Evolutionary conservation across 1,284 basidiomycete genomes (phyloP).

Genomic region (Cryptococcus wingfieldii): DNA sequence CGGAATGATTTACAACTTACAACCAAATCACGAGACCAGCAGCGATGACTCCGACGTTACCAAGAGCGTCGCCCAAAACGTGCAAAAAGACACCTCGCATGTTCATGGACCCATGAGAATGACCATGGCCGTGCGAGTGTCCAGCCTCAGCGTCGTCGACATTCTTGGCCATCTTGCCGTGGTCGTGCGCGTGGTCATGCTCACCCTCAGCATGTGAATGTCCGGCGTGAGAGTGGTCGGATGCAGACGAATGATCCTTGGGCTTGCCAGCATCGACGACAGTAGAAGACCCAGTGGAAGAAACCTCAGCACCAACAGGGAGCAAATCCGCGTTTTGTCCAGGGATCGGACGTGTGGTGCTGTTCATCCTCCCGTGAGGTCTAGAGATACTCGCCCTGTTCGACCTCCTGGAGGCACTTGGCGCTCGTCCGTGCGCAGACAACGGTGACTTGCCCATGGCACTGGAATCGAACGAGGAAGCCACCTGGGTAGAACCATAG

Average conservation of each 20-base stretch:
- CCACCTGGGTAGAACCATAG: slow-evolving; percentile 28
- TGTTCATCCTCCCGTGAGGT: slow-evolving; percentile 7
- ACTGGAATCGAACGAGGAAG: slow-evolving; percentile 6
- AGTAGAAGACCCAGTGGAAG: slow-evolving; percentile 8
- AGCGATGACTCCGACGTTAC: slow-evolving; percentile 95
- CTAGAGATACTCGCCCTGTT: slow-evolving; percentile 17
- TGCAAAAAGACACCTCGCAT: slow-evolving; percentile 93
- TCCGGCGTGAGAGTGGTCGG: no score
- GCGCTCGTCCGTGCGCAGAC: slow-evolving; percentile 17
- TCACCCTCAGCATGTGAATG: slow-evolving; percentile 2
- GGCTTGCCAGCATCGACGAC: slow-evolving; percentile 7
- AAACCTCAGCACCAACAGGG: slow-evolving; percentile 10
- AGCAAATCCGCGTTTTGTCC: slow-evolving; percentile 34
- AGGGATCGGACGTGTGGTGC: slow-evolving; percentile 18
- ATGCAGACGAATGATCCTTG: not conserved
- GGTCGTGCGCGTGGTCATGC: slow-evolving; percentile 22
- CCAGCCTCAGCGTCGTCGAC: slow-evolving; percentile 21
- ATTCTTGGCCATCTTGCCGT: slow-evolving; percentile 21
- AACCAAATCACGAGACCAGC: slow-evolving; percentile 92
- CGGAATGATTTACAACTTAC: slow-evolving; percentile 26
- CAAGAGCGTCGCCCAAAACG: slow-evolving; percentile 93
- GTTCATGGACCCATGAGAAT: slow-evolving; percentile 82
- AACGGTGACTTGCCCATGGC: slow-evolving; percentile 26
- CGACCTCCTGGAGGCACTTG: slow-evolving; percentile 13
- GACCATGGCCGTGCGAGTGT: slow-evolving; percentile 48